phyloP scores from a whole-genome alignment of 179 eudicot species.

The Heliamphora pulchella region DNA sequence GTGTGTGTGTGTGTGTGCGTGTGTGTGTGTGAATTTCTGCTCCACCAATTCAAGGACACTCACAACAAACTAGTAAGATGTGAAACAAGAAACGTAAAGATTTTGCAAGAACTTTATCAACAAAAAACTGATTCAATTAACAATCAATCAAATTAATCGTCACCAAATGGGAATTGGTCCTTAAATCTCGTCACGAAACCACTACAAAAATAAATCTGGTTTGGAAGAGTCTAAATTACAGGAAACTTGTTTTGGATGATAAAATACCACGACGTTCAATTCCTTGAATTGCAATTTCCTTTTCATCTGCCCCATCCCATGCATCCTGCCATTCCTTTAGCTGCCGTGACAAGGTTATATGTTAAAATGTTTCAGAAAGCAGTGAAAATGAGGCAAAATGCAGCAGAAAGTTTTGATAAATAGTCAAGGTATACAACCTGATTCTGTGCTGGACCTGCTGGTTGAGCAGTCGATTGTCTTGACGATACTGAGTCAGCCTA shows the following conservation, averaged over 20 bases:
- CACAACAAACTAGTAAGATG: neutral
- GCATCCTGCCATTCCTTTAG: slow-evolving; percentile 29
- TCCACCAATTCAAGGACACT: slow-evolving; percentile 2
- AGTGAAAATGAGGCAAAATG: neutral
- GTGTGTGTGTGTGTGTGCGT: no score
- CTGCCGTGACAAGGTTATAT: slow-evolving; percentile 10
- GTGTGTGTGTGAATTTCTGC: neutral
- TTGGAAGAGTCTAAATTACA: neutral
- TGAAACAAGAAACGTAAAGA: neutral
- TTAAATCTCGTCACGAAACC: neutral
- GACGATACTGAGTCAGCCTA: slow-evolving; percentile 30
- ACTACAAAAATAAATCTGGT: neutral
- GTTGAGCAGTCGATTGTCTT: slow-evolving; percentile 23
- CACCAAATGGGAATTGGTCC: neutral
- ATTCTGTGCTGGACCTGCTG: slow-evolving; percentile 17
- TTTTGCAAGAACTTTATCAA: neutral
- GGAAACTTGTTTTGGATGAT: neutral
- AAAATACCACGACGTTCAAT: slow-evolving; percentile 6
- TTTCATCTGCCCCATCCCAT: slow-evolving; percentile 19
- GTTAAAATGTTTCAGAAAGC: neutral
- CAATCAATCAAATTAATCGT: neutral
- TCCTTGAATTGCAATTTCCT: slow-evolving; percentile 16
- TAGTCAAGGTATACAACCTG: slow-evolving; percentile 18
- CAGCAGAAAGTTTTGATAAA: neutral
- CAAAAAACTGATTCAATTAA: neutral